Base-by-base conservation (phyloP, 2,329 filamentous ascomycete genomes). In the Seiridium cupressi region DNA sequence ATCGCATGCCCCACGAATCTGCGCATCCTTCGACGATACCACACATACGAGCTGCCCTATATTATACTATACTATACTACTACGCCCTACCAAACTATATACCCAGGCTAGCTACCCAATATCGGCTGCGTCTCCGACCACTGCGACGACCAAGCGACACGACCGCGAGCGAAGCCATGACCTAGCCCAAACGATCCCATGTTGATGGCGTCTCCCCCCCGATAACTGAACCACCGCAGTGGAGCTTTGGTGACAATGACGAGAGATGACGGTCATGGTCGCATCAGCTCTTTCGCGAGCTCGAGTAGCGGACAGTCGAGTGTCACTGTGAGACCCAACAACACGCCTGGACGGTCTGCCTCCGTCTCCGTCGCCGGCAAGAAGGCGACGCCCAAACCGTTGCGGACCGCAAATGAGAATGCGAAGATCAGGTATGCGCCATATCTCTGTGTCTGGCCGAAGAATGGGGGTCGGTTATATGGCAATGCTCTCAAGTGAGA, bases 251-350 rank as follows among this genome's bases (percentile, higher is more conserved):
- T 75, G 76, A 85, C 77, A 76, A 91, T 91, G 89, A 85, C 87
- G 77, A 85, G 83, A 76, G 84, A 88, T 79, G 87, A 90, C 73
- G 78, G 79, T 69, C 76, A 76, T 69, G 80, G 81, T 76, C 88
- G 87, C 77, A 84, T 89, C 82, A 87, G 83, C 78, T 88, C 87
- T 65, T 78, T 82, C 65, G 85, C 85, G 77, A 87, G 84, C 81
- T 84, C 84, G 65, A 86, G 84, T 77, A 90, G 87, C 78, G 85
- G 83, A 75, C 83, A 84, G 68, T 90, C 88, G 63, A 83, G 81
- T 70, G 83, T 86, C 69, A 92, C 89, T 44, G 77, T 87, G 65
- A 86, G 81, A 74, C 81, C 81, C 59, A 75, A 74, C 59, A 75
- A 74, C 55, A 70, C 68, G 60, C 68, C 72, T 61, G 72, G 66